Base-by-base conservation (phyloP, 176 grass and related monocot genomes). In the Tillandsia leiboldiana region DNA sequence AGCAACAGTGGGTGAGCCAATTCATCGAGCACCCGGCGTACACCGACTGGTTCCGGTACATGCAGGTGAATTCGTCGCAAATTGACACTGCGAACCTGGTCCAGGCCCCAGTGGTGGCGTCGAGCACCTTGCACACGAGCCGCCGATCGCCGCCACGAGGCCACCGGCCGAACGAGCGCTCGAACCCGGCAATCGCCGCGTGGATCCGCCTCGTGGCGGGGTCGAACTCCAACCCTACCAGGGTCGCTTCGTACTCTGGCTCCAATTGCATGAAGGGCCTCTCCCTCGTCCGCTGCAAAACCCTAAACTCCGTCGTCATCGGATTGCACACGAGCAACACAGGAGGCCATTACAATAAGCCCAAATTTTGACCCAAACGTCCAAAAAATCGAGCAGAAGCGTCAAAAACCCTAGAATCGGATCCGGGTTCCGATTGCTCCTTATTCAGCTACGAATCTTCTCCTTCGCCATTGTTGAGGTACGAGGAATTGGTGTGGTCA, bases 321-420 rank as follows among this genome's bases (percentile, higher is more conserved):
- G 77, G 83, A 67, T 85, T 85, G 10, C 83, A 80, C 1, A 80
- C 33, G 72, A 70, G 65, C 83, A 85, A 67, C 83, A 85, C 12
- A 76, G 49, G 10, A 80, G 29, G 1, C 83, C 83, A 59, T 80
- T 76, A 67, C 77, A 85, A 54, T 77, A 85, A 18, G 83, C 83
- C 48, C 77, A 69, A 17, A 85, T 66, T 67, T 80, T 80, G 59
- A 85, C 58, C 51, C 77, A 65, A 68, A 80, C 83, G 22, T 80
- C 66, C 50, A 76, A 28, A 51, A 85, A 85, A 67, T 70, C 17
- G 20, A 85, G 18, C 23, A 72, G 68, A 11, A 85, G 58, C 7
- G 63, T 49, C 3, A 59, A 67, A 1, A 74, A 53, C 51, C 29
- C 58, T 33, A 33, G 29, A 33, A 33, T 6, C 29, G 20, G 20